Percentiles rank a stretch among this genome's conserved stretches.
phyloP scores from a whole-genome alignment of 2,329 filamentous ascomycete species.

The Lecanicillium sp. region DNA sequence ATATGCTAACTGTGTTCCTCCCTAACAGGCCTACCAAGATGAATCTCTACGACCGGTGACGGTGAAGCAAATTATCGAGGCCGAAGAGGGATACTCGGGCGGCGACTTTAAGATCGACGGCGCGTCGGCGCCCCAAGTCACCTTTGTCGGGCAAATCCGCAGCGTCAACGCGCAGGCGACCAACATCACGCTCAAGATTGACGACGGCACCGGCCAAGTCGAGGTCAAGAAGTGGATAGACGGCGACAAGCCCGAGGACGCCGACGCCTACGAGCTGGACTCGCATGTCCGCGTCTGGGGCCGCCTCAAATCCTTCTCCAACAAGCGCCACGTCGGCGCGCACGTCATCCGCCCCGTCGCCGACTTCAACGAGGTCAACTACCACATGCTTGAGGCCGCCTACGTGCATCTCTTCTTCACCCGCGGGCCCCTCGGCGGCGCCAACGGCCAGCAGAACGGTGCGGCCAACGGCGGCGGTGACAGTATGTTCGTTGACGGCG shows the following conservation, averaged over 20 bases:
- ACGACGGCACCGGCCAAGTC: constrained; percentile 88
- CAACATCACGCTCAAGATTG: constrained; percentile 86
- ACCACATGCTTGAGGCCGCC: constrained; percentile 85
- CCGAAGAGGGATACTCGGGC: constrained; percentile 64
- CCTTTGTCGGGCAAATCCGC: constrained; percentile 86
- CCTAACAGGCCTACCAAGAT: constrained; percentile 57
- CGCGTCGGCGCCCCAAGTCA: constrained; percentile 61
- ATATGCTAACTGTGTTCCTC: background rate
- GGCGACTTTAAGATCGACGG: constrained; percentile 82
- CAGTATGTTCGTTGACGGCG: constrained; percentile 28
- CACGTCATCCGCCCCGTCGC: constrained; percentile 73
- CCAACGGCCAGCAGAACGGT: constrained; percentile 22
- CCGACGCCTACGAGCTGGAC: constrained; percentile 59
- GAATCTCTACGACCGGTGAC: constrained; percentile 90
- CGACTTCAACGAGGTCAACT: constrained; percentile 89
- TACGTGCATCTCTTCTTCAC: constrained; percentile 82
- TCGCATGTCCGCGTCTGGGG: constrained; percentile 83
- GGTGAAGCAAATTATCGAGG: constrained; percentile 88
- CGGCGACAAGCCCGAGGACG: constrained; percentile 46
- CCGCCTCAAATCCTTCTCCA: constrained; percentile 74
- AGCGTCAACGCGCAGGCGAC: constrained; percentile 80
- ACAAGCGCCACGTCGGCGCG: constrained; percentile 74
- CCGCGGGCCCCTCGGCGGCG: constrained; percentile 53
- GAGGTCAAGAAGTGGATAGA: constrained; percentile 89
- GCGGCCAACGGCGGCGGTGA: constrained; percentile 33